phyloP scores from a whole-genome alignment of 2,329 filamentous ascomycete species.

The Pseudopithomyces chartarum region DNA sequence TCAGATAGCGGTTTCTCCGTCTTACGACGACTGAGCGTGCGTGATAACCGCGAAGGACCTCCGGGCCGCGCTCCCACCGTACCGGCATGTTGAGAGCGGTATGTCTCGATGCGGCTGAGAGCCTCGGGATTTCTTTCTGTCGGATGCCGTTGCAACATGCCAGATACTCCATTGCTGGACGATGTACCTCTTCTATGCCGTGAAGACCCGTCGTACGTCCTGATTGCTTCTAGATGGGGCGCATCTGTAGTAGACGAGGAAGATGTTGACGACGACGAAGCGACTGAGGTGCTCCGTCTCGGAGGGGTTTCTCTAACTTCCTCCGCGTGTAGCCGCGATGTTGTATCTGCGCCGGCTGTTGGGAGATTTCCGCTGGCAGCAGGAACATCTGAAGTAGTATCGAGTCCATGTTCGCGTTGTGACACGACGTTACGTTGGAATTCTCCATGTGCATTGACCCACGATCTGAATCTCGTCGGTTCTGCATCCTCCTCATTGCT shows the following conservation, averaged over 20 bases:
- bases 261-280: slow-evolving; percentile 24
- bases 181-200: slow-evolving; percentile 24
- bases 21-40: slow-evolving; percentile 47
- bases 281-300: slow-evolving; percentile 22
- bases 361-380: slow-evolving; percentile 8
- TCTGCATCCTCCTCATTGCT: slow-evolving; percentile 35
- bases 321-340: slow-evolving; percentile 14
- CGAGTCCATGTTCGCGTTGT: slow-evolving; percentile 28
- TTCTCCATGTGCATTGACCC: slow-evolving; percentile 32
- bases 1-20: slow-evolving; percentile 63
- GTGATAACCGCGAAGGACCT: slow-evolving; percentile 45
- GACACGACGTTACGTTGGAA: slow-evolving; percentile 23
- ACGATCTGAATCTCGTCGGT: slow-evolving; percentile 30
- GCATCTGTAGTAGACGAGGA: slow-evolving; percentile 22
- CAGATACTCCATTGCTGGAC: slow-evolving; percentile 24
- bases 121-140: slow-evolving; percentile 70
- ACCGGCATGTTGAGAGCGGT: slow-evolving; percentile 70
- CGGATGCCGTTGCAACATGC: slow-evolving; percentile 35
- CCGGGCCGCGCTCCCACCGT: slow-evolving; percentile 64
- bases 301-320: slow-evolving; percentile 28
- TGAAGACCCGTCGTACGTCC: slow-evolving; percentile 27
- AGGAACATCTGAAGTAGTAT: slow-evolving; percentile 21
- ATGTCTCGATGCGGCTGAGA: slow-evolving; percentile 73
- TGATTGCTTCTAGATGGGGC: slow-evolving; percentile 34
- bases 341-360: slow-evolving; percentile 9